These are phyloP conservation scores for Neocatenulostroma microsporum DNA, from an alignment of 2,329 filamentous ascomycete species.

Conservation along the genomic window DNA sequence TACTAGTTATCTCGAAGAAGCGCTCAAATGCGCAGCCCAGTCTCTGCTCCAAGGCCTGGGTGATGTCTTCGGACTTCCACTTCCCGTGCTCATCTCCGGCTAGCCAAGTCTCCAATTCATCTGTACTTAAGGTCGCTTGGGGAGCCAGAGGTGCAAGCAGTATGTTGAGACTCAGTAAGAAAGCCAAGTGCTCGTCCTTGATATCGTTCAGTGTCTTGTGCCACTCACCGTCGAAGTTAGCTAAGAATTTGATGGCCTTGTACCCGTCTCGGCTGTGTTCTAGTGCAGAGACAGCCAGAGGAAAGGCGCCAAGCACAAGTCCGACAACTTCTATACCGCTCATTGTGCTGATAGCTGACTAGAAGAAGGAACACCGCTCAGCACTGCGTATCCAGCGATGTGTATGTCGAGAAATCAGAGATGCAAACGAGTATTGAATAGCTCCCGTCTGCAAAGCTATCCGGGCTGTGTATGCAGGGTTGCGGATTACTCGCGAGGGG, in stretches of 20 bases:
- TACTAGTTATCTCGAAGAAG: constrained; percentile 6
- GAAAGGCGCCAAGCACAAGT: constrained; percentile 9
- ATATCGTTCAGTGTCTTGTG: constrained; percentile 6
- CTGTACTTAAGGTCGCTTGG: background rate
- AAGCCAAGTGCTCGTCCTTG: constrained; percentile 10
- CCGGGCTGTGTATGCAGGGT: no score
- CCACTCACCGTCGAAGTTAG: constrained; percentile 7
- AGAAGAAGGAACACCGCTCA: no score
- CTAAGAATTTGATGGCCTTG: background rate
- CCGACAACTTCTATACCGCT: constrained; percentile 12
- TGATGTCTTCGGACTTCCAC: constrained; percentile 3
- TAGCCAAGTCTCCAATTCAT: background rate
- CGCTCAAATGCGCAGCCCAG: constrained; percentile 1
- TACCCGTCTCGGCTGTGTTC: constrained; percentile 6
- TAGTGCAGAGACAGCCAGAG: constrained; percentile 7
- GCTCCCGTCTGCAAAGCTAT: no score
- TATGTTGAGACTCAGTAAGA: constrained; percentile 1
- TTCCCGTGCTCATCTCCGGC: background rate
- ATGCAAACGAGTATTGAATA: no score
- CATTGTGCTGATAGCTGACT: no score
- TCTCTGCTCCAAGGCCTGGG: background rate
- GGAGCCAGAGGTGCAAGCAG: constrained; percentile 6
- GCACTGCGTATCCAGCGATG: no score
- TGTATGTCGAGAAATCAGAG: no score
- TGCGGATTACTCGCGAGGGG: no score